A percentile compares a stretch with the other conserved stretches of the same genome.
Conservation (phyloP, 305 asterid species). For the Fraxinus nigra region DNA sequence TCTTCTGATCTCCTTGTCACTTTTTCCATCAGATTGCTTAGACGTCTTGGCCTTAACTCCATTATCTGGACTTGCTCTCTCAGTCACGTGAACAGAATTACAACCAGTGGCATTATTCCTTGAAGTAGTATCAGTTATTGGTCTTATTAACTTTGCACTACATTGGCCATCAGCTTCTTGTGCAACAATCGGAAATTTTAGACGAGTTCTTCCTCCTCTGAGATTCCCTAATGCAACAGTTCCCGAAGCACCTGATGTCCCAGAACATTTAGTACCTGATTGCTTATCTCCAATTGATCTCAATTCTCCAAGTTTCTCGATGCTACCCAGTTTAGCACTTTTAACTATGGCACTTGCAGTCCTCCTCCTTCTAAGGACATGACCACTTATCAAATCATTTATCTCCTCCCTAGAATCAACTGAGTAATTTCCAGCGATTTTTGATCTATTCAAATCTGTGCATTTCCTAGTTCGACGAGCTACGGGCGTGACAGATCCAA, state of each 20-base stretch:
- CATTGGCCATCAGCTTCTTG: constrained; percentile 26
- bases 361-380: constrained; percentile 32
- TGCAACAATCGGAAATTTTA: constrained; percentile 21
- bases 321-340: constrained; percentile 28
- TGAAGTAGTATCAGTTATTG: constrained; percentile 25
- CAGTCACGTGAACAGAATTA: constrained; percentile 24
- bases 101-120: constrained; percentile 20
- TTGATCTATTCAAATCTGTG: constrained; percentile 25
- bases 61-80: constrained; percentile 16
- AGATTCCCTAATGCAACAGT: constrained; percentile 26
- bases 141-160: constrained; percentile 38
- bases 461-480: constrained; percentile 64
- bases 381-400: constrained; percentile 27
- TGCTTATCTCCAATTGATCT: constrained; percentile 25
- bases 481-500: constrained; percentile 44
- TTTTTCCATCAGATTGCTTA: constrained; percentile 27
- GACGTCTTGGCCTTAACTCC: constrained; percentile 20
- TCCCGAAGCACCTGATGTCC: constrained; percentile 13
- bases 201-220: constrained; percentile 35
- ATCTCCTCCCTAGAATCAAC: constrained; percentile 23
- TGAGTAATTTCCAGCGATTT: constrained; percentile 27
- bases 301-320: constrained; percentile 34
- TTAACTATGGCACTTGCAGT: constrained; percentile 23
- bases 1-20: constrained; percentile 22
- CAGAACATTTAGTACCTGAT: constrained; percentile 17